Evolutionary conservation across 441 rosid genomes (phyloP).

Genomic region (Erysimum cheiri): DNA sequence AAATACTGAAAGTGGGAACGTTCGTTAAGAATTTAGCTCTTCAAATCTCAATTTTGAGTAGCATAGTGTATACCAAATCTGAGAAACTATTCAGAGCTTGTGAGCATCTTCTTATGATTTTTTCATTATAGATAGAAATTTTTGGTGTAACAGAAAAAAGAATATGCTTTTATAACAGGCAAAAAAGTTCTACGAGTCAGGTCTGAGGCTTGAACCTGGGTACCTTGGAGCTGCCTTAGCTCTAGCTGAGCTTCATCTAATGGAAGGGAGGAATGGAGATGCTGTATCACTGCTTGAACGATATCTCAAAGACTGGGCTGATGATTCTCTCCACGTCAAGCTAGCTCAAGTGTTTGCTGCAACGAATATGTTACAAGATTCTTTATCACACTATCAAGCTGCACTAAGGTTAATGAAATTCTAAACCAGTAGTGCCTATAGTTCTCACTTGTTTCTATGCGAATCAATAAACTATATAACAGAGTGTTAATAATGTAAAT

Average conservation of each 20-base stretch:
- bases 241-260: conserved; percentile 89
- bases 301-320: conserved; percentile 97
- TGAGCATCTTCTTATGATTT: conserved; percentile 9
- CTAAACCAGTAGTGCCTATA: not conserved
- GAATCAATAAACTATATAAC: not conserved
- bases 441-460: not conserved
- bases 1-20: conserved; percentile 1
- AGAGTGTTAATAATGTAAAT: conserved; percentile 17
- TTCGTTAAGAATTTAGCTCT: not conserved
- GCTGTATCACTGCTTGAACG: conserved; percentile 92
- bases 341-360: conserved; percentile 95
- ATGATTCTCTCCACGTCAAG: conserved; percentile 96
- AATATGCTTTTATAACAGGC: conserved; percentile 59
- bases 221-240: conserved; percentile 97
- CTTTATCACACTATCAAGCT: conserved; percentile 89
- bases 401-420: conserved; percentile 68
- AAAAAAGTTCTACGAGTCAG: conserved; percentile 94
- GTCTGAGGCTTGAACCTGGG: conserved; percentile 92
- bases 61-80: conserved; percentile 3
- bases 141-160: conserved; percentile 6
- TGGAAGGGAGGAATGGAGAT: conserved; percentile 92
- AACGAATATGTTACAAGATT: conserved; percentile 83
- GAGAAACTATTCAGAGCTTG: conserved; percentile 8
- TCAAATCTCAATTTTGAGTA: not conserved
- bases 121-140: not conserved